Evolutionary conservation across 768 basidiomycete genomes (phyloP), one percentile per base, ranked within the genome.

Genomic region (Boletus insuetus): DNA sequence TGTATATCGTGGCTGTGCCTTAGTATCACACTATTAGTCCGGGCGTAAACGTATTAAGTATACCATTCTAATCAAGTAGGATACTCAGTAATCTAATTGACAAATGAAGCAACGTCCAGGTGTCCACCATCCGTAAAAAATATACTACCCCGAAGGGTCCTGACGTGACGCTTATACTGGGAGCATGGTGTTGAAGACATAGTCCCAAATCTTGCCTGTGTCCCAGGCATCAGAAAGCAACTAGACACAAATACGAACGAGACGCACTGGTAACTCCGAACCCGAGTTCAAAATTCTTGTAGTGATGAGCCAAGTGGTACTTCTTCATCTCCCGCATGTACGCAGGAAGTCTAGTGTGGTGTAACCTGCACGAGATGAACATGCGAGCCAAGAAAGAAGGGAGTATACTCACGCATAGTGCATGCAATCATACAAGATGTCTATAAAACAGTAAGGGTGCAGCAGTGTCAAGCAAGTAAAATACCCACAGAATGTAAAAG

Each of bases 281-380:
- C 17, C 94, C 95, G 42, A 98, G 87, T 67, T 97, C 94, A 69
- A 93, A 96, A 77, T 97, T 96, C 75, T 97, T 97, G 79, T 96
- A 97, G 71, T 98, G 96, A 67, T 98, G 95, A 8, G 93, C 94
- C 59, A 99, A 82, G 65, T 99, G 97, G 68, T 98, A 98, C 69
- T 91, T 91, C 79, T 99, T 99, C 89, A 91, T 89, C 68, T 94
- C 88, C 54, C 80, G 81, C 74, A 98, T 70, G 74, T 98, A 97
- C 35, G 85, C 76, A 3, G 94, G 93, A 22, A 96, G 82, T 61
- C 78, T 84, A 3, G 90, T 87, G 74, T 97, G 94, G 69, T 96
- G 94, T 53, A 94, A 78, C 22, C 86, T 84, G 60, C 34, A 57
- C 43, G 26, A 48, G 49, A 31, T 61, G 54, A 55, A 44, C 37